Percentiles rank a stretch among this genome's conserved stretches.
These are phyloP conservation scores for Scalesia atractyloides DNA, from an alignment of 129 eudicot species.

Conservation along the genomic window DNA sequence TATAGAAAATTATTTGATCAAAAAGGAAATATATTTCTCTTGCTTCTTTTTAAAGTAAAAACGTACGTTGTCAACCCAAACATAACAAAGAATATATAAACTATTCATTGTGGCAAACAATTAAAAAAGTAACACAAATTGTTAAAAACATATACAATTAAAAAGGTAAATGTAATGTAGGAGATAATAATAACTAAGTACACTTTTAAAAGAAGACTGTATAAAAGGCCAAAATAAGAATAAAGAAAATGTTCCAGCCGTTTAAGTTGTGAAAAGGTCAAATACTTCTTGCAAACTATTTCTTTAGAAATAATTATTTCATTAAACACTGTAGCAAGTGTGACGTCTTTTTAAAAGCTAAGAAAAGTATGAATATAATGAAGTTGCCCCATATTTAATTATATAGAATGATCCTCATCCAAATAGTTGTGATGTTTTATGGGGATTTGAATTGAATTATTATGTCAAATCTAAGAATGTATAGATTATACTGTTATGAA, in stretches of 20 bases:
- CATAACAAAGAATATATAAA: not conserved
- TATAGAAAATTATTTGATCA: not conserved
- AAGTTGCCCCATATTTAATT: not conserved
- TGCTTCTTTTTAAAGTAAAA: not conserved
- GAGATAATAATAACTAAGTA: not conserved
- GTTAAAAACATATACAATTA: not conserved
- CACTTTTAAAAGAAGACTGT: conserved; percentile 3
- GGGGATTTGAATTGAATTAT: not conserved
- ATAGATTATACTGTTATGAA: too few species aligned
- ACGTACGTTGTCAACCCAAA: not conserved
- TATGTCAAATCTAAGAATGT: too few species aligned
- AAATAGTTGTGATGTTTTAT: not conserved
- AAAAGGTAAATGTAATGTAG: not conserved
- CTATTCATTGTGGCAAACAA: conserved; percentile 1
- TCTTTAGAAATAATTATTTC: not conserved
- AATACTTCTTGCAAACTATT: not conserved
- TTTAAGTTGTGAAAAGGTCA: conserved; percentile 11
- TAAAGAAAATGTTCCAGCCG: not conserved
- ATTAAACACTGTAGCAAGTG: conserved; percentile 3
- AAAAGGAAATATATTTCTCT: not conserved
- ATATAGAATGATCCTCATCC: not conserved
- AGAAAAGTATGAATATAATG: not conserved
- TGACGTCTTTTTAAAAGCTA: conserved; percentile 9
- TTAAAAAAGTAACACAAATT: not conserved
- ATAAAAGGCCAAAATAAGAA: conserved; percentile 10